A percentile compares a stretch with the other conserved stretches of the same genome.
Conservation (phyloP, 2,329 filamentous ascomycete genomes). For the Myriosclerotinia scirpicola region DNA sequence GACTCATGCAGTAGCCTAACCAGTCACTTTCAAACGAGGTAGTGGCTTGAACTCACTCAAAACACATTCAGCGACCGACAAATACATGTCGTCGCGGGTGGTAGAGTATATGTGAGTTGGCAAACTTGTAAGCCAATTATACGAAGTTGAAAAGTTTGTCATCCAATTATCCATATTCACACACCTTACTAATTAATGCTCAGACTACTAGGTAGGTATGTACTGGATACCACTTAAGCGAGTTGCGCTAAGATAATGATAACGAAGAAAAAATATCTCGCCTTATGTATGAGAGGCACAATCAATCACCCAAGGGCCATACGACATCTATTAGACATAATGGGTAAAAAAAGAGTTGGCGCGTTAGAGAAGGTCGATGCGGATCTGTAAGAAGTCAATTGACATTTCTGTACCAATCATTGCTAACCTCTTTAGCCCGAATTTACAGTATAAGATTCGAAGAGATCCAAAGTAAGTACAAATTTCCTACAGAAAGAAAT, state of each 20-base stretch:
- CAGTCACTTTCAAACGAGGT: neutral
- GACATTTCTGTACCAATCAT: slow-evolving; percentile 24
- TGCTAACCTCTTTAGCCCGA: slow-evolving; percentile 56
- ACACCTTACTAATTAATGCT: neutral
- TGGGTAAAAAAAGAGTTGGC: slow-evolving; percentile 86
- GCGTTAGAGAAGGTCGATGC: slow-evolving; percentile 95
- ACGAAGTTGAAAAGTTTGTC: slow-evolving; percentile 7
- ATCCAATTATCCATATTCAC: neutral
- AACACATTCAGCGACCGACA: neutral
- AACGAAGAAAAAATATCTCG: slow-evolving; percentile 18
- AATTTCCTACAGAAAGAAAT: neutral
- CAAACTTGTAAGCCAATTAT: too few species aligned
- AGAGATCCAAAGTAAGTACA: slow-evolving; percentile 71
- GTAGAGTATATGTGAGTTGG: too few species aligned
- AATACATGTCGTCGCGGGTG: neutral
- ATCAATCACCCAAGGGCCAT: neutral
- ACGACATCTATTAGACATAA: slow-evolving; percentile 42
- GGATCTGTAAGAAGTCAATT: slow-evolving; percentile 60
- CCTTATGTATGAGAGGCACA: slow-evolving; percentile 3
- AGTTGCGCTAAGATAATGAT: slow-evolving; percentile 24
- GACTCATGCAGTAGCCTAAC: neutral
- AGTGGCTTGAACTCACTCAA: neutral
- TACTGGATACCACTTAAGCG: neutral
- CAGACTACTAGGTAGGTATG: neutral
- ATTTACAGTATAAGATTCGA: slow-evolving; percentile 87